These are phyloP conservation scores for Moesziomyces antarcticus DNA, from an alignment of 1,284 basidiomycete genomes.

Conservation along the genomic window DNA sequence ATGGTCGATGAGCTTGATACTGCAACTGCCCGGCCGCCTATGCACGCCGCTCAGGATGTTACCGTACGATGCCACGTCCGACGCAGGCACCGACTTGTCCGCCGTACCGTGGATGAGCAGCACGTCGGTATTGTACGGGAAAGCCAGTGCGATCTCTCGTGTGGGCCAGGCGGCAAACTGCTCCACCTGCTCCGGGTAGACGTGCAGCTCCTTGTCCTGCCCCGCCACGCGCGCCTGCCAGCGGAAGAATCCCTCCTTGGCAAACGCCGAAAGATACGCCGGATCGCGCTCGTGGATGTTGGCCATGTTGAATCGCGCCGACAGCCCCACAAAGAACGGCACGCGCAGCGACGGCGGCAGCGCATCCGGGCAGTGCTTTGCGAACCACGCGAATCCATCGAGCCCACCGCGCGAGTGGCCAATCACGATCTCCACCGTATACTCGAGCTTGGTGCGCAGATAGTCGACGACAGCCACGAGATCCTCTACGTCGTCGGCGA, in stretches of 20 bases:
- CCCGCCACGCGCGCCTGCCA: slow-evolving; percentile 57
- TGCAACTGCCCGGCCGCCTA: slow-evolving; percentile 34
- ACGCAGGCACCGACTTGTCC: slow-evolving; percentile 52
- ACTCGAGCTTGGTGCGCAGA: slow-evolving; percentile 31
- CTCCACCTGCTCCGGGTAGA: slow-evolving; percentile 50
- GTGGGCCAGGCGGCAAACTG: slow-evolving; percentile 51
- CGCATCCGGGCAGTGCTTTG: slow-evolving; percentile 36
- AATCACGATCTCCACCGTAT: slow-evolving; percentile 32
- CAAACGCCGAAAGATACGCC: slow-evolving; percentile 41
- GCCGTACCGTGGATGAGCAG: slow-evolving; percentile 53
- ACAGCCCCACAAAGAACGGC: slow-evolving; percentile 72
- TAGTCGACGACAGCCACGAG: slow-evolving; percentile 33
- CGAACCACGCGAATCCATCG: slow-evolving; percentile 42
- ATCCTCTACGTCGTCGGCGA: slow-evolving; percentile 47
- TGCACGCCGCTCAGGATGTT: slow-evolving; percentile 39
- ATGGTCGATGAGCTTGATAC: slow-evolving; percentile 48
- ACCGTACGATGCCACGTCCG: slow-evolving; percentile 41
- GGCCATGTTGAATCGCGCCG: slow-evolving; percentile 52
- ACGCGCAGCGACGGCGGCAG: slow-evolving; percentile 16
- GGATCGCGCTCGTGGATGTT: slow-evolving; percentile 51
- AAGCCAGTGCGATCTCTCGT: slow-evolving; percentile 26
- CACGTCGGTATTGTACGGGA: slow-evolving; percentile 51
- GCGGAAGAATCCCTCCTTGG: slow-evolving; percentile 46
- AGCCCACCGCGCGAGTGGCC: slow-evolving; percentile 39
- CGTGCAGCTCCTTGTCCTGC: slow-evolving; percentile 35